phyloP scores from a whole-genome alignment of 2,329 filamentous ascomycete species.

The Colletotrichum acutatum region DNA sequence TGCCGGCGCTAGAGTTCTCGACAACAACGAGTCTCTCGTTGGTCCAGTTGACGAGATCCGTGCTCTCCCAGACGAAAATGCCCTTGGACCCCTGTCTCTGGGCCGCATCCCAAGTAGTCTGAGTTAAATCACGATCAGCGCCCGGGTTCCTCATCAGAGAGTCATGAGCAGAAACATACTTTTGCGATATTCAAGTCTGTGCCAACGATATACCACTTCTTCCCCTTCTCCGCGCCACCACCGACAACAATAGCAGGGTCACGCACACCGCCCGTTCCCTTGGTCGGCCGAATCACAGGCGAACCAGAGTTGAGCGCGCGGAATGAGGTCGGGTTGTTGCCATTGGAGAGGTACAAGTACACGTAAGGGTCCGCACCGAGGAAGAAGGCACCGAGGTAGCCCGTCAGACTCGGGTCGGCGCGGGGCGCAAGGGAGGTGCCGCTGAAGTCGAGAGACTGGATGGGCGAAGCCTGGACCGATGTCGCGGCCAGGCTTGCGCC shows the following conservation, averaged over 20 bases:
- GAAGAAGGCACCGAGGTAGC: constrained; percentile 66
- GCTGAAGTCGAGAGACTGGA: constrained; percentile 39
- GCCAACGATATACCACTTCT: constrained; percentile 66
- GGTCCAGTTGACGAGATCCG: constrained; percentile 60
- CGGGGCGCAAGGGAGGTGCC: constrained; percentile 42
- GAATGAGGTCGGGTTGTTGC: constrained; percentile 61
- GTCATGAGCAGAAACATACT: constrained; percentile 38
- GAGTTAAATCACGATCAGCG: constrained; percentile 19
- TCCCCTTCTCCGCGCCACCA: constrained; percentile 56
- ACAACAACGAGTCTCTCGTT: constrained; percentile 60
- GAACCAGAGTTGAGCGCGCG: constrained; percentile 59
- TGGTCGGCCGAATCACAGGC: constrained; percentile 59
- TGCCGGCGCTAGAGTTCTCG: constrained; percentile 63
- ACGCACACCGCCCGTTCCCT: constrained; percentile 62
- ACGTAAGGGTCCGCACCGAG: constrained; percentile 63
- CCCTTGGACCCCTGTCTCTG: constrained; percentile 61
- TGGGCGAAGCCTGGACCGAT: constrained; percentile 13
- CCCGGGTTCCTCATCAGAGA: neutral
- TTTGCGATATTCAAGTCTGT: constrained; percentile 64
- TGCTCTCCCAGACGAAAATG: constrained; percentile 67
- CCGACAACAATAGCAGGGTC: constrained; percentile 62
- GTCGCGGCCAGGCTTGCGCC: constrained; percentile 19
- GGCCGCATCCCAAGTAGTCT: constrained; percentile 64
- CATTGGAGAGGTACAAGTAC: constrained; percentile 65
- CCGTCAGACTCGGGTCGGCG: constrained; percentile 53